Base-by-base conservation (phyloP, 2,329 filamentous ascomycete species). In the Mollisiaceae sp. region DNA sequence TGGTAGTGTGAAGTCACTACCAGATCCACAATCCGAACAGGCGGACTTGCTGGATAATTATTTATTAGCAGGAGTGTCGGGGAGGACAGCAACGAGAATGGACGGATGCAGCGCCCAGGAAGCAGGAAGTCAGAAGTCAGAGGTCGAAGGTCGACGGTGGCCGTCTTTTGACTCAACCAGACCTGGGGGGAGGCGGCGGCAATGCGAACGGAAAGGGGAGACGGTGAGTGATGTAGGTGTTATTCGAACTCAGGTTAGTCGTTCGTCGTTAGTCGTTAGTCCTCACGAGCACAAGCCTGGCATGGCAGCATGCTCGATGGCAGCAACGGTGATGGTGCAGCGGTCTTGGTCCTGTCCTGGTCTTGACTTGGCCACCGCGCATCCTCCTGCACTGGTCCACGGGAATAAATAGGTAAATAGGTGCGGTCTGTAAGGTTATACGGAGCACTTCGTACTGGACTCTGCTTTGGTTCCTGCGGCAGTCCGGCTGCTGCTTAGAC, bases 151-250 rank as follows among this genome's bases (percentile, higher is more conserved):
- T 50, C 6, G 11, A 4, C n/a, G 45, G 20, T 24, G 20, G 45
- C 24, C 20, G n/a, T n/a, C 22, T 27, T 50, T 27, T 50, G 45
- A 50, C 8, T 43, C 41, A 43, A 50, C 45, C 12, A 50, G 14
- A 20, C 4, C 20, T 24, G 8, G 3, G 22, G 20, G 45, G 45
- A 20, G n/a, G 45, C 18, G 22, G 22, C 11, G 18, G 50, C 50
- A 54, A 11, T 47, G 47, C 41, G 54, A 27, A 11, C 18, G 27
- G 24, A n/a, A 22, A 18, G n/a, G 61, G 32, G 50, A 55, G 35
- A 65, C 60, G 56, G 64, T 66, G 64, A 66, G 60, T 61, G 59
- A 60, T 65, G 59, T 50, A 27, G n/a, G 11, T 24, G 47, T 35
- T 36, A n/a, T n/a, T n/a, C n/a, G n/a, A n/a, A n/a, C n/a, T n/a